These are phyloP conservation scores for Hypomontagnella monticulosa DNA, from an alignment of 495 filamentous ascomycete species.

Conservation along the genomic window DNA sequence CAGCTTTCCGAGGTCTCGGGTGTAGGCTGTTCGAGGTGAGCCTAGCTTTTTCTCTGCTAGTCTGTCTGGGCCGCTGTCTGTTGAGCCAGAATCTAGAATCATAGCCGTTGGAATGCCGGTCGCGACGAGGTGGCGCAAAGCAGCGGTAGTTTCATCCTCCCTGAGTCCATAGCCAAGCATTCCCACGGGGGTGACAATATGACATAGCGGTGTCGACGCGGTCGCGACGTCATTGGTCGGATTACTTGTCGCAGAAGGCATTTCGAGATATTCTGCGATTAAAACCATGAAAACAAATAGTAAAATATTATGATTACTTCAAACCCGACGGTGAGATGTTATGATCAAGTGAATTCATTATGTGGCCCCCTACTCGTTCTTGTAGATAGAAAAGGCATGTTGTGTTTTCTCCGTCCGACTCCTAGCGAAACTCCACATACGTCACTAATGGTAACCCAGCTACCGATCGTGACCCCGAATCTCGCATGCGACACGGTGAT, in stretches of 20 bases:
- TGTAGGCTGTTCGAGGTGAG: constrained; percentile 47
- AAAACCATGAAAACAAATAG: background rate
- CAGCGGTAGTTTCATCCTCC: constrained; percentile 43
- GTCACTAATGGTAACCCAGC: constrained; percentile 17
- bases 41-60: constrained; percentile 54
- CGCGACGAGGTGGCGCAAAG: constrained; percentile 38
- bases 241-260: constrained; percentile 19
- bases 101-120: constrained; percentile 52
- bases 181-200: constrained; percentile 59
- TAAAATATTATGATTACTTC: background rate
- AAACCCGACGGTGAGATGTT: background rate
- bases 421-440: constrained; percentile 8
- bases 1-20: constrained; percentile 53
- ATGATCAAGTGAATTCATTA: background rate
- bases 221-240: constrained; percentile 9
- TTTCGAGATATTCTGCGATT: constrained; percentile 3
- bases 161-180: constrained; percentile 61
- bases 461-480: constrained; percentile 12
- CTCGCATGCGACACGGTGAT: constrained; percentile 8
- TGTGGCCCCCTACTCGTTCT: constrained; percentile 22
- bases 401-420: constrained; percentile 7
- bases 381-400: constrained; percentile 2
- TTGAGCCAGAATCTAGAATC: constrained; percentile 61
- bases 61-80: constrained; percentile 58
- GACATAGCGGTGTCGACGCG: constrained; percentile 37